Evolutionary conservation across 805 yeast species (phyloP), one percentile per base, ranked within the genome.

Genomic region (Wickerhamomyces hampshirensis): DNA sequence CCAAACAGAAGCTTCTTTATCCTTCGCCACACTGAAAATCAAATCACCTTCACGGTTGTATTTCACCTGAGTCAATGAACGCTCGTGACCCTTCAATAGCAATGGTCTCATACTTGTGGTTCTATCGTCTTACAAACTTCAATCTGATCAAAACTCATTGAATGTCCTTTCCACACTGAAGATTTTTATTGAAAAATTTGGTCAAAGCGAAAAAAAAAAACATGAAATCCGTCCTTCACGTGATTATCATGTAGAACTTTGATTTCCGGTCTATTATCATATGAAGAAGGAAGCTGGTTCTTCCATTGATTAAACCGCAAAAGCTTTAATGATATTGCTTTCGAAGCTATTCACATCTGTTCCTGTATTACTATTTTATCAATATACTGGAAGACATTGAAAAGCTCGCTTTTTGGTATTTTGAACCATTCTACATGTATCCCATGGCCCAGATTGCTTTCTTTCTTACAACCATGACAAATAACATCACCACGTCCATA

Each of bases 11-110:
- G 94, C 95, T 36, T 80, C 77, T 51, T 75, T 73, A 73, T 93
- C 98, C 63, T 93, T 88, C 46, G 96, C 87, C 28, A 86, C 89
- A 9, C 98, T 80, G 59, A 93, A 82, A 39, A 93, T 73, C 49
- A 93, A 65, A 62, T 93, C 99, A 31, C 99, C 99, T 56, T 94
- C 98, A 44, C 78, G 73, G 75, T 93, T 93, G 69, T 80, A 93
- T 60, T 85, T 91, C 52, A 93, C 89, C 71, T 93, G 98, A 33
- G 98, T 89, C 53, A 93, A 69, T 48, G 98, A 87, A 76, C 98
- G 95, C 69, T 86, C 96, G 67, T 93, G 98, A 42, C 98, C 98
- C 73, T 84, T 84, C 54, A 83, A 68, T 70, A 79, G 56, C 49
- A 78, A 62, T 40, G 84, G 84, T 73, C 83, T 77, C 83, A 78